phyloP scores from a whole-genome alignment of 169 alveolate species.

The Amoebophrya sp. region DNA sequence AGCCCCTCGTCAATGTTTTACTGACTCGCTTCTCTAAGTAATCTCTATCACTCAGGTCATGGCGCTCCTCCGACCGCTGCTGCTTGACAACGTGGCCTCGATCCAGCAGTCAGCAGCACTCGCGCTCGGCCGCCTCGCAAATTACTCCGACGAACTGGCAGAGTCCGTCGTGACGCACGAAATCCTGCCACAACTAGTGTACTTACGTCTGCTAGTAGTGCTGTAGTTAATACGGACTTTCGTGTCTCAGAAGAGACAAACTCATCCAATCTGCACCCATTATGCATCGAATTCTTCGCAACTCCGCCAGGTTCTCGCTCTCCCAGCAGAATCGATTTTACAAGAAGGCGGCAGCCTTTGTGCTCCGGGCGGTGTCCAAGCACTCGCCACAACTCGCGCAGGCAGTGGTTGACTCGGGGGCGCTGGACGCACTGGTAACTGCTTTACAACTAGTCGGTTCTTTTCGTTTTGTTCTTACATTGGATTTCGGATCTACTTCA shows the following conservation, averaged over 20 bases:
- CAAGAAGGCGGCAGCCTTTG: conserved; percentile 86
- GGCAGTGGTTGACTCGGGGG: conserved; percentile 81
- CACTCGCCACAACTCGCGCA: conserved; percentile 82
- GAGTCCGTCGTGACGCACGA: conserved; percentile 79
- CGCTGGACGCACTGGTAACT: conserved; percentile 62
- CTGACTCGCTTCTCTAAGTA: background rate
- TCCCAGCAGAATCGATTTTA: conserved; percentile 52
- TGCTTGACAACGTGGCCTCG: conserved; percentile 73
- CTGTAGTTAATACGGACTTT: background rate
- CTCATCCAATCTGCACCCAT: background rate
- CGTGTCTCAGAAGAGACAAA: background rate
- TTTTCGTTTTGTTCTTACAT: background rate
- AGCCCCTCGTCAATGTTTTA: background rate
- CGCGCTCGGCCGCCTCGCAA: conserved; percentile 84
- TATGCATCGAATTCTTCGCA: too few species aligned
- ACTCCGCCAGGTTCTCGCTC: conserved; percentile 9
- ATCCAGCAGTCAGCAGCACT: conserved; percentile 84
- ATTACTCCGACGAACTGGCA: conserved; percentile 77
- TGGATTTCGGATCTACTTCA: too few species aligned
- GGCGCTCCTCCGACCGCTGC: conserved; percentile 71
- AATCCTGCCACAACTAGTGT: conserved; percentile 76
- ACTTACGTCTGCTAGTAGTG: conserved; percentile 9
- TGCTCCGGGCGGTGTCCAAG: conserved; percentile 81
- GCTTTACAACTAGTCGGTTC: background rate
- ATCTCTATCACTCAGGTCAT: conserved; percentile 51